Evolutionary conservation across 1,284 basidiomycete species (phyloP), one percentile per base, ranked within the genome.

Genomic region (Sanghuangporus baumii): DNA sequence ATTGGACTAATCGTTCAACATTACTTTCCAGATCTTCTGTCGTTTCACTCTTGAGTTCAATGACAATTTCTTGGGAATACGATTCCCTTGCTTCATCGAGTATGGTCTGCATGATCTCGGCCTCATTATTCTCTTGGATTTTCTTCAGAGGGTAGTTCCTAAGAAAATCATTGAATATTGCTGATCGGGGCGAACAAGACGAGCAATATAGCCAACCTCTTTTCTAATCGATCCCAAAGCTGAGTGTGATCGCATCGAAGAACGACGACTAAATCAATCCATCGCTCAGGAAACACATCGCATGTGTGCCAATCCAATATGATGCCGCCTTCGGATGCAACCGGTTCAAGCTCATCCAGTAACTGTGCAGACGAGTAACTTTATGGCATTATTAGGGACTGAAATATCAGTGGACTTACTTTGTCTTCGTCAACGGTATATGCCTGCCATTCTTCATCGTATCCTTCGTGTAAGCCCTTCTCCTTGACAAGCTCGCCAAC

Each of bases 221-320:
- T 89, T 75, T 97, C 95, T n/a, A 99, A 78, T 55, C 97, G 83
- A 41, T 93, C 86, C 91, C 96, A 98, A n/a, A 99, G 77, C 64
- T 85, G 77, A 6, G 86, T 82, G 74, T 99, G 97, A 71, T 97
- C 82, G 69, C 95, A 98, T 16, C 91, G 84, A 8, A 99, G 77
- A 46, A 99, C 96, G 43, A 99, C 88, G 31, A 97, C 95, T n/a
- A 99, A 82, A 77, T 99, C 97, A 18, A 92, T 82, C 96, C 96
- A 99, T 66, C 96, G 83, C 75, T 99, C 95, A 0, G 97, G 97
- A 70, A 96, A 99, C 41, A 89, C 77, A 64, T 96, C 93, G 71
- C 94, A 97, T 37, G 94, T 94, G 74, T 99, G 97, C 92, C 97
- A 98, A 74, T 99, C 97, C 34, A 99, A 84, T 60, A 99, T 88